Evolutionary conservation across 371 early-diverging fungal genomes (phyloP).

Genomic region (Mortierella sp.): DNA sequence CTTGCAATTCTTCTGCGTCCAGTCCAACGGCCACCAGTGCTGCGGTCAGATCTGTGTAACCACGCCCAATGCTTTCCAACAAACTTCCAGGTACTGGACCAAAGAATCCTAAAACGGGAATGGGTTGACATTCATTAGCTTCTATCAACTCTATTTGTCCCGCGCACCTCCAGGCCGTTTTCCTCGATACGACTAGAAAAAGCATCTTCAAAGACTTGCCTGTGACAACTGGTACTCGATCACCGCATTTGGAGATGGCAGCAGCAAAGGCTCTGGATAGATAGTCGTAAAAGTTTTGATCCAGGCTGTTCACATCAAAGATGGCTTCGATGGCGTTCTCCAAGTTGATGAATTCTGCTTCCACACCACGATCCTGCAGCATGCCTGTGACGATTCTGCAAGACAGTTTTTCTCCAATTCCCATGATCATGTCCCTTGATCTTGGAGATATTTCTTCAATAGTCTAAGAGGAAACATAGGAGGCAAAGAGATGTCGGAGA

Average conservation of each 20-base stretch:
- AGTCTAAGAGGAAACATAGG: conserved; percentile 58
- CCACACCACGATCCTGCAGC: conserved; percentile 83
- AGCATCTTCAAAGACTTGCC: too few relatives aligned
- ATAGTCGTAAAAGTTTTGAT: conserved; percentile 94
- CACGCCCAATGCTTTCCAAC: conserved; percentile 92
- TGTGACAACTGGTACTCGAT: conserved; percentile 89
- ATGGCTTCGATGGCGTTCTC: conserved; percentile 84
- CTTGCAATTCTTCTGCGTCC: conserved; percentile 89
- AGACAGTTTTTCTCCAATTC: conserved; percentile 93
- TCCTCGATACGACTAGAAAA: too few relatives aligned
- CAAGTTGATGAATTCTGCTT: conserved; percentile 86
- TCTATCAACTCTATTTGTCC: too few relatives aligned
- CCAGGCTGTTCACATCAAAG: conserved; percentile 79
- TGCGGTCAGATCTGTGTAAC: conserved; percentile 97
- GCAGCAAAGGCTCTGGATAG: conserved; percentile 75
- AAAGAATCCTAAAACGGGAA: conserved; percentile 76
- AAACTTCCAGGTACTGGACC: conserved; percentile 96
- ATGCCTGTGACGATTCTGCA: conserved; percentile 90
- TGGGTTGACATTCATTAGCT: neutral
- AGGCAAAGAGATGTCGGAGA: conserved; percentile 1
- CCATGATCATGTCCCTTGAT: conserved; percentile 94
- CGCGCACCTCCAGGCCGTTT: too few relatives aligned
- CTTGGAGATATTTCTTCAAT: conserved; percentile 97
- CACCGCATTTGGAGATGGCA: conserved; percentile 69
- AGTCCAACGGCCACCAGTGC: conserved; percentile 94